Percentiles rank a stretch among this genome's conserved stretches.
Conservation (phyloP, 2,329 filamentous ascomycete species). For the Xylariaceae sp. region DNA sequence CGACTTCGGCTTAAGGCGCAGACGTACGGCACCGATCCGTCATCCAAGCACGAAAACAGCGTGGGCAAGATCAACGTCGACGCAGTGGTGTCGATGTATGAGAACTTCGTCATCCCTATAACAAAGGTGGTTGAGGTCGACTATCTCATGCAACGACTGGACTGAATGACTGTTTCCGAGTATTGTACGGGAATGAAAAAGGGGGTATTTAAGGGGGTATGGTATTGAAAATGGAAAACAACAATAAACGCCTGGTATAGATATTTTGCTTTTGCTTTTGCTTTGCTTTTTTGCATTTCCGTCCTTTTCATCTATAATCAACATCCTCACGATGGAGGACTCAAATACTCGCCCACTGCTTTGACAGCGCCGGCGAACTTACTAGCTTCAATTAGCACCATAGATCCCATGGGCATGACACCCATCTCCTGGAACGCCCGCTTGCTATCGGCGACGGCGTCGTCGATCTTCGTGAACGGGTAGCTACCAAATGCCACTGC, state of each 20-base stretch:
- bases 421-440: constrained; percentile 91
- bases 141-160: constrained; percentile 90
- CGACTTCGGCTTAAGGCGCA: constrained; percentile 80
- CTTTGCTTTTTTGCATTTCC: constrained; percentile 1
- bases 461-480: constrained; percentile 74
- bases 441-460: constrained; percentile 83
- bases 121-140: constrained; percentile 99
- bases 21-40: constrained; percentile 90
- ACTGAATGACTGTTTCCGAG: constrained; percentile 32
- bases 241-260: not conserved
- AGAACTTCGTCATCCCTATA: constrained; percentile 87
- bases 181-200: not conserved
- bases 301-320: constrained; percentile 20
- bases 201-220: not conserved
- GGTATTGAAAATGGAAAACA: not conserved
- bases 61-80: constrained; percentile 83
- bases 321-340: constrained; percentile 41
- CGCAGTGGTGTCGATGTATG: constrained; percentile 85
- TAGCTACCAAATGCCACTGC: constrained; percentile 65
- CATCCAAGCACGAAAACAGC: constrained; percentile 50
- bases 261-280: constrained; percentile 1
- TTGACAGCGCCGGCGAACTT: constrained; percentile 74
- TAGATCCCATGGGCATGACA: constrained; percentile 73
- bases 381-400: constrained; percentile 77
- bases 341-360: constrained; percentile 69